A percentile compares a stretch with the other conserved stretches of the same genome.
Evolutionary conservation across 2,329 filamentous ascomycete species (phyloP).

Genomic region (Ascochyta fabae): DNA sequence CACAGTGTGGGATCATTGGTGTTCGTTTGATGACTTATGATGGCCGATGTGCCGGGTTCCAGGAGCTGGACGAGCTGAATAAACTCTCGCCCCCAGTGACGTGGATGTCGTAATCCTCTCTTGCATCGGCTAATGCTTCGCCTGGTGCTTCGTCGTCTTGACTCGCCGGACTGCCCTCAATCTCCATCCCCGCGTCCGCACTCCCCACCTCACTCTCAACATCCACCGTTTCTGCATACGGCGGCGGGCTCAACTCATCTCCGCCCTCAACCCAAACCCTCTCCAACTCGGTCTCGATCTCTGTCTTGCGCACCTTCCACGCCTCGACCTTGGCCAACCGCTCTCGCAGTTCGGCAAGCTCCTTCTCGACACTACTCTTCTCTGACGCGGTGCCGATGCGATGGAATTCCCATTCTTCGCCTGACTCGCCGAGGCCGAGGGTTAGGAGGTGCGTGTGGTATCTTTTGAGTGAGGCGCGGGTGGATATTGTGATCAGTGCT

Average conservation of each 20-base stretch:
- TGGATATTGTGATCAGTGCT: conserved; percentile 95
- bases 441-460: conserved; percentile 93
- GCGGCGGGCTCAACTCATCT: conserved; percentile 47
- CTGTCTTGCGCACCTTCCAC: conserved; percentile 78
- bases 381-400: conserved; percentile 92
- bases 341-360: conserved; percentile 83
- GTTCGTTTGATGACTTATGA: neutral
- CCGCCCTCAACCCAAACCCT: conserved; percentile 63
- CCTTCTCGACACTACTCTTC: conserved; percentile 91
- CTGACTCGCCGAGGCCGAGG: conserved; percentile 78
- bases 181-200: conserved; percentile 51
- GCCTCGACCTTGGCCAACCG: conserved; percentile 79
- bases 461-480: conserved; percentile 89
- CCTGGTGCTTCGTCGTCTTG: neutral
- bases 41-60: neutral
- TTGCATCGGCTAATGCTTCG: neutral
- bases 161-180: neutral
- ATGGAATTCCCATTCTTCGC: conserved; percentile 91
- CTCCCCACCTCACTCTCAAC: conserved; percentile 3
- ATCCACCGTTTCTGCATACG: conserved; percentile 38
- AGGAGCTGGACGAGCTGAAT: neutral
- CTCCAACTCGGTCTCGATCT: conserved; percentile 82
- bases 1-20: neutral
- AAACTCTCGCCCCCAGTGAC: neutral
- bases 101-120: neutral